Evolutionary conservation across 768 basidiomycete genomes (phyloP), one percentile per base, ranked within the genome.

Genomic region (Antrodiella citrinella): DNA sequence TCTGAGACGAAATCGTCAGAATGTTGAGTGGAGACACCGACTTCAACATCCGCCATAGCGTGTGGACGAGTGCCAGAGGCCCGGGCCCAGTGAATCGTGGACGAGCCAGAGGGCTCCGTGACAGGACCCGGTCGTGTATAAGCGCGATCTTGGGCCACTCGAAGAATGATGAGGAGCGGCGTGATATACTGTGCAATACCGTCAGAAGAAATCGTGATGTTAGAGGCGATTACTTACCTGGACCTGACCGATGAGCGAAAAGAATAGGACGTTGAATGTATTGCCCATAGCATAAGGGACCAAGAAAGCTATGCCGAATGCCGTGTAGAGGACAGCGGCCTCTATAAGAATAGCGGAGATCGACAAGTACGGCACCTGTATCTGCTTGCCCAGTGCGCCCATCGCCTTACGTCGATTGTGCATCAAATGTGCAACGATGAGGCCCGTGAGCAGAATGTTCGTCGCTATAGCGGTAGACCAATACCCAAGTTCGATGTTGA

Each of bases 281-380:
- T 44, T 51, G 45, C 56, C 49, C 20, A 35, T 30, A 1, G 51
- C 59, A 35, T 59, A 64, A 15, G 57, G 50, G 45, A 61, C 52
- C 22, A 55, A 51, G 51, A 65, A 61, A 38, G 59, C 53, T 39
- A 64, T 30, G 13, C 55, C 54, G 24, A 57, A 53, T 49, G 55
- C 50, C 20, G 60, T 54, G 41, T 60, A 62, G 7, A 59, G 59
- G 12, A 55, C 26, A 2, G 55, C 58, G 22, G 44, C 61, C 56
- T 65, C 63, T 48, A 64, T 54, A 44, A 59, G 53, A 57, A 65
- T 64, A 26, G 64, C 56, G 21, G 59, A 59, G 39, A 62, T 55
- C 42, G 55, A 47, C 18, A 45, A 43, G 51, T 59, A 59, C 11
- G 51, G 38, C 43, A 23, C 18, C 5, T 39, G 51, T 40, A 51